A percentile compares a stretch with the other conserved stretches of the same genome.
These are phyloP conservation scores for Pouteria campechiana DNA, from an alignment of 179 eudicot genomes.

Conservation along the genomic window DNA sequence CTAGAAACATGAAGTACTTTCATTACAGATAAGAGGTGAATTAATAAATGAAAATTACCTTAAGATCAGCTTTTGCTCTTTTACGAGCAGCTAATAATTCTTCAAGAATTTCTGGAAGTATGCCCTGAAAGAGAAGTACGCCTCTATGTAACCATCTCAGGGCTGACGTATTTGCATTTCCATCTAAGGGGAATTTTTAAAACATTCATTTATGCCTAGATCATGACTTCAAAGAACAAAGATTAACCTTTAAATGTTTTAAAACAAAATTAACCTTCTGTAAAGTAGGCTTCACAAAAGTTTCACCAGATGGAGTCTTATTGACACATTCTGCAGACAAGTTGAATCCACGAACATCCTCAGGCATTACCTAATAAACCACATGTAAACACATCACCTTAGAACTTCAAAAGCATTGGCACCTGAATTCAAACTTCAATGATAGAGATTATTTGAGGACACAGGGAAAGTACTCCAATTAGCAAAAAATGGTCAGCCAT, in stretches of 20 bases:
- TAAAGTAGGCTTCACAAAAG: slow-evolving; percentile 78
- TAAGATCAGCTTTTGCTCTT: slow-evolving; percentile 98
- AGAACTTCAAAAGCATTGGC: background rate
- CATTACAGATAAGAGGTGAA: background rate
- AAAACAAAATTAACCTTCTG: slow-evolving; percentile 93
- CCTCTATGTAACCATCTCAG: background rate
- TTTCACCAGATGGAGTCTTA: slow-evolving; percentile 97
- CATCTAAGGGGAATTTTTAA: too few relatives aligned
- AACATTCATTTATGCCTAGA: too few relatives aligned
- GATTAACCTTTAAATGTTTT: too few relatives aligned
- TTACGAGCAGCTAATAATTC: slow-evolving; percentile 94
- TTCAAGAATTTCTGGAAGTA: slow-evolving; percentile 99
- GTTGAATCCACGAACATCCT: slow-evolving; percentile 69
- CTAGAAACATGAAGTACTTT: too few relatives aligned
- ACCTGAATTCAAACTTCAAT: background rate
- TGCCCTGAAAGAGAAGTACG: slow-evolving; percentile 47
- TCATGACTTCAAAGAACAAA: too few relatives aligned
- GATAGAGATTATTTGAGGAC: background rate
- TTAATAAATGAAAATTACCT: slow-evolving; percentile 35
- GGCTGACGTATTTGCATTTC: too few relatives aligned
- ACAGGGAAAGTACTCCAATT: too few relatives aligned
- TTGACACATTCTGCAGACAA: slow-evolving; percentile 75
- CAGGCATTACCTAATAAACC: slow-evolving; percentile 66
- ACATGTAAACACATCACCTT: background rate
- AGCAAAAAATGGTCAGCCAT: background rate